Base-by-base conservation (phyloP, 768 basidiomycete genomes). In the Tulasnella sp. region DNA sequence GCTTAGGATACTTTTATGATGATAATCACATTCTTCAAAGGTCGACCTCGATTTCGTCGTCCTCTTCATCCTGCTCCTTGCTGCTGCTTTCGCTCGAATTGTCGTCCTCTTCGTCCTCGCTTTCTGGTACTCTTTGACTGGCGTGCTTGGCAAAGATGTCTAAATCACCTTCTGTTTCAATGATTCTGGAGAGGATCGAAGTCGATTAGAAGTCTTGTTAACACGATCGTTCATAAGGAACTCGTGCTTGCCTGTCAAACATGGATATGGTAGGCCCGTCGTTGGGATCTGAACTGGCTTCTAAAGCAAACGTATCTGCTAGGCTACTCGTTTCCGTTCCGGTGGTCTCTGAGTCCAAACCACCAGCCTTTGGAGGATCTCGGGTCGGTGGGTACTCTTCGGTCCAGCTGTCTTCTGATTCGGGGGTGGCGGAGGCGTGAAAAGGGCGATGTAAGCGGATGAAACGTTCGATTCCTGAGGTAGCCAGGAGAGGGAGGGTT, bases 401-500 rank as follows among this genome's bases (percentile, higher is more conserved):
- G 3, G 39, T 67, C 29, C 39, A 37, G 41, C 19, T 35, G 17
- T 66, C 67, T n/a, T 32, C 35, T 22, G 22, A 40, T 36, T 62
- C 36, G 3, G 62, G 17, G 6, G 71, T 41, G 17, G 26, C 17
- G 22, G 71, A 32, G n/a, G 71, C 36, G 22, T 34, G 39, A 36
- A 65, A 72, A 29, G 71, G 71, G 3, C 71, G 59, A 40, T 72
- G 71, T 4, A 72, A 62, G 29, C 71, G 62, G 63, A 72, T 66
- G 62, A 63, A 63, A 8, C 59, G 39, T n/a, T 72, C 71, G 22
- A 72, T 72, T 1, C 71, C 71, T 7, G 62, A 36, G 1, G 71
- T 72, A 17, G 71, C 71, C 12, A 72, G 62, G 32, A 72, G 36
- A 34, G 71, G 71, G 16, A 72, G 35, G n/a, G 64, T 59, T 12